Base-by-base conservation (phyloP, 768 basidiomycete genomes). In the Amanita pseudoporphyria region DNA sequence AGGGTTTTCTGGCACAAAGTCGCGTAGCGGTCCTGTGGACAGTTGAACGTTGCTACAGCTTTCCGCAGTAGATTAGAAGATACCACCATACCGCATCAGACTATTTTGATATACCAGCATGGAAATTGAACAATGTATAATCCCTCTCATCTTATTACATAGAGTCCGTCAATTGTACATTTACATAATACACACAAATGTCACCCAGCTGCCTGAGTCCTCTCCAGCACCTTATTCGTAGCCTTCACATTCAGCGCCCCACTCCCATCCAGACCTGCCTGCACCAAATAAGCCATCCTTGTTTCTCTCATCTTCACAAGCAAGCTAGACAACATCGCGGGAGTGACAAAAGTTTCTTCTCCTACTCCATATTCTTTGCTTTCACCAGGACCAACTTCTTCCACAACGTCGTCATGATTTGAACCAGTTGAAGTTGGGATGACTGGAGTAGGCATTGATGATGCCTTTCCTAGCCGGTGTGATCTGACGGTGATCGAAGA, bases 181-280 rank as follows among this genome's bases (percentile, higher is more conserved):
- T n/a, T n/a, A n/a, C n/a, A n/a, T n/a, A n/a, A n/a, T n/a, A n/a
- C n/a, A n/a, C n/a, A n/a, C n/a, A n/a, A n/a, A n/a, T n/a, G n/a
- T n/a, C n/a, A n/a, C n/a, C 80, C 79, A 6, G 73, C 80, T 19
- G 79, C 80, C 57, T 84, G 83, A 3, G 82, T 72, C 61, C 84
- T 71, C 62, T 86, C 86, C 57, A 88, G 60, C 67, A 83, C 73
- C 65, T 84, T 85, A 63, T 88, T 87, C 5, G 86, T 72, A 65
- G 16, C 51, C 49, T 18, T 45, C 45, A 45, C 18, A 16, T 6
- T 9, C 21, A 19, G 2, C 16, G 32, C 10, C 18, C 18, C 19
- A 12, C 41, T 5, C 14, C 44, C 51, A 16, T 10, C 42, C 32
- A 3, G n/a, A n/a, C 38, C 14, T 16, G 36, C 6, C 53, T 46